Evolutionary conservation across 768 basidiomycete species (phyloP).

Genomic region (Lactarius akahatsu): DNA sequence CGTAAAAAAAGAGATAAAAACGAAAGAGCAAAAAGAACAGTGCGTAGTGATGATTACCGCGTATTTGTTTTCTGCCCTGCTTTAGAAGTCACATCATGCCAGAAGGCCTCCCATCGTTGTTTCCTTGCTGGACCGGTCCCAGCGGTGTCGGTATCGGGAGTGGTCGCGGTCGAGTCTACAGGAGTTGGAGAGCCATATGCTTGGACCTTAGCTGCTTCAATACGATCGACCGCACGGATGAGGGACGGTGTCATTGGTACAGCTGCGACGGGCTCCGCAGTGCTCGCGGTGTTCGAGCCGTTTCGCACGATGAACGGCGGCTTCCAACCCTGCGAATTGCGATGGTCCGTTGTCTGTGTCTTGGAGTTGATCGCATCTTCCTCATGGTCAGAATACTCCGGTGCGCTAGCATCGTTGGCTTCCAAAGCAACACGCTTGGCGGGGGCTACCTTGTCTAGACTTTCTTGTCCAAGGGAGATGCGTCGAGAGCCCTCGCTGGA

Average conservation of each 20-base stretch:
- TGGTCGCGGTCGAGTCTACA: not conserved
- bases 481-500: constrained; percentile 9
- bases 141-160: not conserved
- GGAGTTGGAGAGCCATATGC: constrained; percentile 6
- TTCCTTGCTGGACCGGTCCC: constrained; percentile 2
- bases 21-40: not conserved
- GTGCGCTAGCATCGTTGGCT: constrained; percentile 20
- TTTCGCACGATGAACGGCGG: constrained; percentile 52
- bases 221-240: constrained; percentile 60
- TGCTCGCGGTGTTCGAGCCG: constrained; percentile 14
- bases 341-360: constrained; percentile 6
- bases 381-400: constrained; percentile 39
- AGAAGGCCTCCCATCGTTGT: constrained; percentile 26
- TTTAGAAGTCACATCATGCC: constrained; percentile 26
- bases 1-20: not conserved
- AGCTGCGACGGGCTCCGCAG: constrained; percentile 36
- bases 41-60: constrained; percentile 5
- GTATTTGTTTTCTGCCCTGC: constrained; percentile 8
- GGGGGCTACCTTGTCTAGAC: constrained; percentile 27
- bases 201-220: constrained; percentile 49
- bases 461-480: constrained; percentile 28
- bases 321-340: constrained; percentile 42
- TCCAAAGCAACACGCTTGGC: constrained; percentile 18
- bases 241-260: constrained; percentile 66
- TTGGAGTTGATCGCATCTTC: constrained; percentile 33